Evolutionary conservation across 371 early-diverging fungal genomes (phyloP).

Genomic region (Phascolomyces articulosus): DNA sequence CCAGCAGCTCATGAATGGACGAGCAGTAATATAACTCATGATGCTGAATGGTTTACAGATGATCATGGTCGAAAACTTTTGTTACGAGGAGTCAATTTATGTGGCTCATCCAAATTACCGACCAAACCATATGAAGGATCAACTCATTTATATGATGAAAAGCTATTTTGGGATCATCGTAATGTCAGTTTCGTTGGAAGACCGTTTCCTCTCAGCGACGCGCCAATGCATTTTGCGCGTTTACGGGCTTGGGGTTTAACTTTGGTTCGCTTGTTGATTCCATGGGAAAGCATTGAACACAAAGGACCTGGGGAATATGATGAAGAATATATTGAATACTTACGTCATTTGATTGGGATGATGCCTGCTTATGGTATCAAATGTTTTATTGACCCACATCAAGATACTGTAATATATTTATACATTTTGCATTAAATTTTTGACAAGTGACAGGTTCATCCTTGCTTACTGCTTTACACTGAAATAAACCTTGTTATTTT

Average conservation of each 20-base stretch:
- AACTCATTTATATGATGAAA: constrained; percentile 54
- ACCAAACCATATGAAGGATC: constrained; percentile 56
- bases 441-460: too few relatives aligned
- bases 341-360: constrained; percentile 60
- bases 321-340: constrained; percentile 78
- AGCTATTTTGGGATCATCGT: constrained; percentile 64
- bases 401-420: constrained; percentile 53
- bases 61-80: constrained; percentile 51
- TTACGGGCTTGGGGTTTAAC: constrained; percentile 81
- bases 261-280: constrained; percentile 69
- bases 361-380: constrained; percentile 77
- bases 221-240: constrained; percentile 74
- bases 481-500: neutral
- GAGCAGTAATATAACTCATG: constrained; percentile 18
- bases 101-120: constrained; percentile 69
- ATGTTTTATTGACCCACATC: constrained; percentile 83
- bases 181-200: constrained; percentile 68
- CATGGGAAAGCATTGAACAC: constrained; percentile 87
- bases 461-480: too few relatives aligned
- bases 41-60: constrained; percentile 59
- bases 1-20: constrained; percentile 30
- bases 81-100: constrained; percentile 69
- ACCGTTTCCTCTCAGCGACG: constrained; percentile 80
- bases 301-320: constrained; percentile 78
- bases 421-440: too few relatives aligned